Base-by-base conservation (phyloP, 148 eudicot species). In the Chenopodium suecicum region DNA sequence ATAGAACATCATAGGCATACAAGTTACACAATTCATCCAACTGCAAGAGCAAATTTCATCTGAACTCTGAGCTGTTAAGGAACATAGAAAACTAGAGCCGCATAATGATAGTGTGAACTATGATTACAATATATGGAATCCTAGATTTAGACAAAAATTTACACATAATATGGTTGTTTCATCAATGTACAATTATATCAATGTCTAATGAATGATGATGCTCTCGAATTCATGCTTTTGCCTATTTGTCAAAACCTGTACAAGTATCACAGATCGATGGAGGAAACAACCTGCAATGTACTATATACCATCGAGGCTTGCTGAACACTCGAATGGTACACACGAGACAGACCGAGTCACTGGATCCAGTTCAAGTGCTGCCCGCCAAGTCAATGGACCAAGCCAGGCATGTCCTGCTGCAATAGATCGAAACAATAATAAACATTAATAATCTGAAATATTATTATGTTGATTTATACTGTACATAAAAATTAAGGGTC, bases 221-320 rank as follows among this genome's bases (percentile, higher is more conserved):
- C 54, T 31, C 78, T 29, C 31, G 47, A 70, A 64, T 72, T 34
- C 81, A 9, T 72, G 74, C 65, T 37, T 65, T 84, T 84, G 81
- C 70, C 83, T 77, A 76, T 37, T 23, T 63, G 68, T 56, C 70
- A 81, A 81, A 81, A 76, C 79, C 84, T 81, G 74, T 84, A 81
- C 78, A 79, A 22, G 4, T 72, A 72, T 50, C 14, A 77, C 14
- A 9, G 3, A 50, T 68, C 37, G 25, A 64, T 44, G 79, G 46
- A 50, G n/a, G 62, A 65, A 37, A 62, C 74, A 14, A 22, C n/a
- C 78, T 67, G 70, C 73, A 75, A 73, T 74, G 29, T 65, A 74
- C 74, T 65, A 41, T 65, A 41, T 66, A 41, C 22, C 48, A 19
- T 52, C 1, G 22, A 16, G 11, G 41, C 17, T 20, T 78, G 20